A percentile compares a stretch with the other conserved stretches of the same genome.
These are phyloP conservation scores for Trichoderma asperelloides DNA, from an alignment of 495 filamentous ascomycete genomes.

Conservation along the genomic window DNA sequence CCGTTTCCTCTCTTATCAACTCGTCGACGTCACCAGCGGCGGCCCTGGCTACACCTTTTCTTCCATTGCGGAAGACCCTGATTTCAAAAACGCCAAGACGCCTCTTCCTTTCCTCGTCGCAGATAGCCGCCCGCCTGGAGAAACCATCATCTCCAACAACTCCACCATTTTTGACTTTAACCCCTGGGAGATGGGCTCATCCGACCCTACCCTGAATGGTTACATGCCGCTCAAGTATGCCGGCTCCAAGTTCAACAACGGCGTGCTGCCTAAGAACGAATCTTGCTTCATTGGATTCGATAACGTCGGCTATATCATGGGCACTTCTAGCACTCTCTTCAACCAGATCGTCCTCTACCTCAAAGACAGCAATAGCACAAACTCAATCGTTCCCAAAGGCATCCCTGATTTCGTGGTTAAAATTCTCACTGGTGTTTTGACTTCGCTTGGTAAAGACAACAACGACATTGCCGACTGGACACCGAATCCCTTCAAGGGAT, in stretches of 20 bases:
- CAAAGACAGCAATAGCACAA: constrained; percentile 17
- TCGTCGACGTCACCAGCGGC: constrained; percentile 69
- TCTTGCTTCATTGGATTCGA: constrained; percentile 75
- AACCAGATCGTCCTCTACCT: constrained; percentile 55
- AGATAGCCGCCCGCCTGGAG: constrained; percentile 60
- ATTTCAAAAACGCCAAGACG: constrained; percentile 60
- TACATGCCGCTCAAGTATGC: constrained; percentile 69
- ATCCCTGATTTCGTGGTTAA: constrained; percentile 45
- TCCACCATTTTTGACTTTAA: constrained; percentile 82
- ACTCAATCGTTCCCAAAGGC: constrained; percentile 35
- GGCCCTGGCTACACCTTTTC: constrained; percentile 80
- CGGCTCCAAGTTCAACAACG: constrained; percentile 69
- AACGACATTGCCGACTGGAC: constrained; percentile 76
- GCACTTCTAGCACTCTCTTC: constrained; percentile 86
- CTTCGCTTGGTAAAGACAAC: constrained; percentile 41
- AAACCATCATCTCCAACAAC: constrained; percentile 58
- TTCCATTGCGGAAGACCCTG: constrained; percentile 60
- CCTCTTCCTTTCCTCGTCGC: constrained; percentile 80
- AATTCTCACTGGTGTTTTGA: constrained; percentile 48
- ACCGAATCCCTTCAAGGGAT: constrained; percentile 80
- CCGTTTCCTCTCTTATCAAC: constrained; percentile 72
- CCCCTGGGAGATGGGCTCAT: constrained; percentile 79
- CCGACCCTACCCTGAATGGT: constrained; percentile 70
- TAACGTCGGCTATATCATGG: constrained; percentile 78
- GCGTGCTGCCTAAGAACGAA: constrained; percentile 47